Evolutionary conservation across 208 protist species (phyloP).

Genomic region (Angomonas ambiguus): DNA sequence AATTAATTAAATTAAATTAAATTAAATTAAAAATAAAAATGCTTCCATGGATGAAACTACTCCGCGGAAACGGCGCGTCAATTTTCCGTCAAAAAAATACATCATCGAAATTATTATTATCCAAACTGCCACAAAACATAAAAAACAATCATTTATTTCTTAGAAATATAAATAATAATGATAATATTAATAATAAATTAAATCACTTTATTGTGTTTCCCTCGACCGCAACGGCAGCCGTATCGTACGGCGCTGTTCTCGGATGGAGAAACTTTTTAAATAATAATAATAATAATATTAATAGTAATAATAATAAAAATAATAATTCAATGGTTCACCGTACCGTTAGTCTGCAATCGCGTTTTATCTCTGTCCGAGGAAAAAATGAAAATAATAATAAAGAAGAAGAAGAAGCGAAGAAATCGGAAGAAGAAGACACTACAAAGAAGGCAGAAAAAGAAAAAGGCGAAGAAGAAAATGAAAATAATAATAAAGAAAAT

Average conservation of each 20-base stretch:
- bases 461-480: not conserved
- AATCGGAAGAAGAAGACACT: not conserved
- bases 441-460: not conserved
- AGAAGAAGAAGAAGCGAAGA: conserved; percentile 1
- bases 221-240: too few relatives aligned
- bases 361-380: not conserved
- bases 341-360: not conserved
- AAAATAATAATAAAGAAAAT: conserved; percentile 4
- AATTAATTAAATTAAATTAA: not conserved
- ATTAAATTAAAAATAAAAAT: not conserved
- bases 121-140: not conserved
- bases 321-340: not conserved
- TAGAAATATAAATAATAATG: not conserved
- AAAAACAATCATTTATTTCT: not conserved
- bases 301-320: not conserved
- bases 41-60: too few relatives aligned
- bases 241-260: too few relatives aligned
- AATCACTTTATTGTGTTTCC: not conserved
- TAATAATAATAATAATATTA: conserved; percentile 1
- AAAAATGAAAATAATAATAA: conserved; percentile 6
- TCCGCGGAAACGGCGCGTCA: too few relatives aligned
- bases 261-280: not conserved
- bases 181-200: not conserved
- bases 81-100: too few relatives aligned
- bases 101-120: conserved; percentile 4